Base-by-base conservation (phyloP, 169 alveolate genomes). In the Eimeria acervulina region DNA sequence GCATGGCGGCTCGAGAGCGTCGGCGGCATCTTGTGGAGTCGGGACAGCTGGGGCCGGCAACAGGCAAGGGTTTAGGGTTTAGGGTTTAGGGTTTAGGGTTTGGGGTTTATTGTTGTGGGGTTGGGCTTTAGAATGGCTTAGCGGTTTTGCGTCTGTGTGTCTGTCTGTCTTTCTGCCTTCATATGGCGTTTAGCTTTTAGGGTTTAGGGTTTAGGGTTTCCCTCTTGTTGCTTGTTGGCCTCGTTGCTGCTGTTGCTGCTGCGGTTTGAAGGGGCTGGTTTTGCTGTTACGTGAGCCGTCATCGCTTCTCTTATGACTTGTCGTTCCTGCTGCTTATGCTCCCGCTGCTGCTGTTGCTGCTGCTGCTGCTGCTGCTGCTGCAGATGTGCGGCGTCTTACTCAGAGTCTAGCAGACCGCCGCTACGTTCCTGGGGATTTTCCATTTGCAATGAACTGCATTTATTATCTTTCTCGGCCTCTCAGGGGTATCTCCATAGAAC, bases 361-460 rank as follows among this genome's bases (percentile, higher is more conserved):
- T 51, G 59, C 15, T 51, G 59, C 59, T 51, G 59, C 59, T 51
- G 21, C 59, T 51, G 21, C 59, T 51, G 21, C 59, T 51, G n/a
- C 15, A 51, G 59, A 51, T 51, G 59, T 51, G 6, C 59, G 59
- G 59, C 59, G 95, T 42, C 52, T 89, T 21, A 72, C 78, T 36
- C 95, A 89, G 72, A 63, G 95, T 51, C 36, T 89, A 52, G 95
- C 78, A 28, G 95, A 89, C 33, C 84, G 95, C 33, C 87, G 95
- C 36, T 70, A 63, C 33, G 95, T 87, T 19, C 95, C 95, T 13
- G 95, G 85, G 28, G 95, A 89, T 51, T 42, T 70, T 23, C 28
- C 70, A 23, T 89, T 89, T 47, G 95, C 95, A 10, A 19, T 89
- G 44, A 89, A 89, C 42, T 33, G 78, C 33, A 70, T 89, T 26